Conservation (phyloP, 768 basidiomycete genomes). For the Agaricus blazei region DNA sequence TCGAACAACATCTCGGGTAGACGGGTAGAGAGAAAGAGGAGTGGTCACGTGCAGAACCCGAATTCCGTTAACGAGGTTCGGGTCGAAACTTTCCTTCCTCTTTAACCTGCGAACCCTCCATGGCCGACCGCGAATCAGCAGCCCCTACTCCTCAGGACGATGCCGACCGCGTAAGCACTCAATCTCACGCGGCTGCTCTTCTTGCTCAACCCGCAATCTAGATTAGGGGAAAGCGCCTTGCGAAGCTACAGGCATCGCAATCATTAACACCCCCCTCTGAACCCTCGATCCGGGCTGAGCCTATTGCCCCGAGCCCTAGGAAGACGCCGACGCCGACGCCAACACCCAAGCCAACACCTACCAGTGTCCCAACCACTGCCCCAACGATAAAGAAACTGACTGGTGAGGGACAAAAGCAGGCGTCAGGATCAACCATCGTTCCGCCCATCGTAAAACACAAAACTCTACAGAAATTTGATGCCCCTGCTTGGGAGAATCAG, state of each 20-base stretch:
- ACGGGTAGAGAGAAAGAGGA: not conserved
- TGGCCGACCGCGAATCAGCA: constrained; percentile 21
- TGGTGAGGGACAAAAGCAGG: constrained; percentile 22
- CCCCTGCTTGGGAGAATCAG: constrained; percentile 69
- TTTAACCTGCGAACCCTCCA: not conserved
- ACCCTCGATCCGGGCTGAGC: constrained; percentile 20
- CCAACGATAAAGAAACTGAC: constrained; percentile 31
- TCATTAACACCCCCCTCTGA: constrained; percentile 18
- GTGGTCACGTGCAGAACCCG: not conserved
- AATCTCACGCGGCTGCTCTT: not conserved
- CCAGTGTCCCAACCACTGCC: constrained; percentile 31
- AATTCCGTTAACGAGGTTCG: not conserved
- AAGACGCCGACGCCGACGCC: constrained; percentile 6
- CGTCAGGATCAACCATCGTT: constrained; percentile 25
- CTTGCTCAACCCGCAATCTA: constrained; percentile 24
- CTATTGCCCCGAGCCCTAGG: constrained; percentile 13
- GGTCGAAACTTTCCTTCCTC: not conserved
- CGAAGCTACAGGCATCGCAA: constrained; percentile 58
- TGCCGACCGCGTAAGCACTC: constrained; percentile 65
- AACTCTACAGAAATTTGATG: constrained; percentile 36
- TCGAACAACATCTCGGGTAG: constrained; percentile 16
- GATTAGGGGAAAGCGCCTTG: constrained; percentile 92
- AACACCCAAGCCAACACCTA: constrained; percentile 18
- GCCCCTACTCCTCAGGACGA: constrained; percentile 59
- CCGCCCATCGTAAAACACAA: constrained; percentile 43